Percentiles rank a stretch among this genome's conserved stretches.
Evolutionary conservation across 169 alveolate species (phyloP).

Genomic region (Neospora caninum): DNA sequence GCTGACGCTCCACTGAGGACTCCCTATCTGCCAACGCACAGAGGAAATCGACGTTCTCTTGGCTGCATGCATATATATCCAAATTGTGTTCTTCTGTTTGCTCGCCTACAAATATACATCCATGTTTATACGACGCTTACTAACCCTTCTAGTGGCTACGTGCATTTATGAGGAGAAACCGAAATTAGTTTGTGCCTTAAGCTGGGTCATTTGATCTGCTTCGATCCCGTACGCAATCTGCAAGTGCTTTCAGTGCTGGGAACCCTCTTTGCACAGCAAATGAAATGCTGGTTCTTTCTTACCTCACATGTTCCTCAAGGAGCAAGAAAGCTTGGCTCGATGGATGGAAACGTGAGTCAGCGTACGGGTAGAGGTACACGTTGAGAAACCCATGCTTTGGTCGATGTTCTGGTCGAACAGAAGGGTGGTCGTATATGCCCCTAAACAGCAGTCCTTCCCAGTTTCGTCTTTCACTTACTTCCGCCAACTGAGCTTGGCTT

Average conservation of each 20-base stretch:
- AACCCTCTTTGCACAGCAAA: too few relatives aligned
- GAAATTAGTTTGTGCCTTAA: too few relatives aligned
- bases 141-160: too few relatives aligned
- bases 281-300: background rate
- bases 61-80: too few relatives aligned
- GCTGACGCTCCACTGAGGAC: background rate
- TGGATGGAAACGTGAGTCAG: conserved; percentile 43
- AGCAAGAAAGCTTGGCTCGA: conserved; percentile 50
- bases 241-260: too few relatives aligned
- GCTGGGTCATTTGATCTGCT: too few relatives aligned
- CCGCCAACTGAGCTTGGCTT: conserved; percentile 6
- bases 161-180: too few relatives aligned
- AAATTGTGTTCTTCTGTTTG: too few relatives aligned
- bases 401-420: conserved; percentile 65
- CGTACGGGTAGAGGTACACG: conserved; percentile 37
- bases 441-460: background rate
- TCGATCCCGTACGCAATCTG: too few relatives aligned
- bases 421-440: conserved; percentile 57
- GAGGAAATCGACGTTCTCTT: background rate
- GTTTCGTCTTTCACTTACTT: background rate
- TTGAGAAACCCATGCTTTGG: conserved; percentile 50
- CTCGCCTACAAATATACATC: too few relatives aligned
- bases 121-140: too few relatives aligned
- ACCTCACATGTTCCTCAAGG: conserved; percentile 64
- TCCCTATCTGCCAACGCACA: background rate